Evolutionary conservation across 192 early-diverging fungal species (phyloP).

Genomic region (Podila clonocystis): DNA sequence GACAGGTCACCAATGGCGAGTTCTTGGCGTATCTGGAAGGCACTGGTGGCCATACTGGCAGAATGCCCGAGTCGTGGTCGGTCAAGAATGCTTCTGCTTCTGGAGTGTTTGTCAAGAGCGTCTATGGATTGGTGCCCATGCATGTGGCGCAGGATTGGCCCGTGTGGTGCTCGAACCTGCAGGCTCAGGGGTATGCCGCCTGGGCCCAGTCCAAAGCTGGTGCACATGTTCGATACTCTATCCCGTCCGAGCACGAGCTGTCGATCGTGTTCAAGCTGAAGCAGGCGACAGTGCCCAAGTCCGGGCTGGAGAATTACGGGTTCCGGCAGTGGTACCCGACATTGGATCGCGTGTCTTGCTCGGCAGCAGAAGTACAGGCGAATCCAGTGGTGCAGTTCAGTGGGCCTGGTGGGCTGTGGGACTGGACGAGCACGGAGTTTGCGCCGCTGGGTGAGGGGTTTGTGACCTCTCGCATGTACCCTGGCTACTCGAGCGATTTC

Average conservation of each 20-base stretch:
- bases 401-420: conserved; percentile 75
- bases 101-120: conserved; percentile 66
- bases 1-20: conserved; percentile 86
- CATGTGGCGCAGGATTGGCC: conserved; percentile 70
- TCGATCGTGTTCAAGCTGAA: conserved; percentile 41
- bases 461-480: conserved; percentile 73
- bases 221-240: background rate
- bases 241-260: conserved; percentile 86
- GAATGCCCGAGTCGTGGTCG: conserved; percentile 61
- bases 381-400: conserved; percentile 44
- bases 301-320: conserved; percentile 67
- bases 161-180: conserved; percentile 70
- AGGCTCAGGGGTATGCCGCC: conserved; percentile 77
- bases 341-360: conserved; percentile 42
- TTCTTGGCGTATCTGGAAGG: conserved; percentile 67
- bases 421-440: conserved; percentile 81
- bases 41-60: conserved; percentile 54
- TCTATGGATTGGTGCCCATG: conserved; percentile 73
- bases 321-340: conserved; percentile 76
- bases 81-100: conserved; percentile 1
- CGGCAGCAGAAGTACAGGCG: background rate
- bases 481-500: conserved; percentile 92
- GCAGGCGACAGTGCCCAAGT: conserved; percentile 47
- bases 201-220: conserved; percentile 57
- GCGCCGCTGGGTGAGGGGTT: conserved; percentile 65